Conservation (phyloP, 148 eudicot species). For the Vaccinium macrocarpon region DNA sequence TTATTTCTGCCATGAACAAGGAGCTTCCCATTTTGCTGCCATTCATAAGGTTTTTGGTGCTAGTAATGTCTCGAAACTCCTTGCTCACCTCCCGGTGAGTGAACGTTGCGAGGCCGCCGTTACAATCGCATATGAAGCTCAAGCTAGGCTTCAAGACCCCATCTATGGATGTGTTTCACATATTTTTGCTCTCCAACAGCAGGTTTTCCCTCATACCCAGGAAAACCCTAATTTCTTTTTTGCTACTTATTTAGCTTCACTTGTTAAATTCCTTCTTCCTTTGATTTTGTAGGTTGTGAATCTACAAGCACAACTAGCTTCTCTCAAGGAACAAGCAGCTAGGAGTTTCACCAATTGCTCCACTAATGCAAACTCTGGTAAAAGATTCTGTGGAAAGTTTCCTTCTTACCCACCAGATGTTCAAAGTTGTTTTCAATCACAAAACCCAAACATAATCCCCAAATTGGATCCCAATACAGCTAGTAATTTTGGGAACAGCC, state of each 20-base stretch:
- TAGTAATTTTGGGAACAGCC: conserved; percentile 32
- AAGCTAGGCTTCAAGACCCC: conserved; percentile 47
- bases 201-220: conserved; percentile 19
- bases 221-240: conserved; percentile 16
- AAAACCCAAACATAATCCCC: conserved; percentile 48
- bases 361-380: conserved; percentile 35
- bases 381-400: conserved; percentile 30
- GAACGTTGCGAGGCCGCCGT: conserved; percentile 39
- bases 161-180: conserved; percentile 44
- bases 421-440: conserved; percentile 69
- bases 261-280: neutral
- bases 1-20: conserved; percentile 43
- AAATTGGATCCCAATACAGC: conserved; percentile 40
- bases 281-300: conserved; percentile 49
- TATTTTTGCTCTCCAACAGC: conserved; percentile 43
- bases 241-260: neutral
- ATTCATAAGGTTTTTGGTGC: conserved; percentile 48
- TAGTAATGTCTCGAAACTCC: conserved; percentile 43
- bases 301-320: conserved; percentile 66
- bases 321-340: conserved; percentile 56
- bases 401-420: conserved; percentile 55
- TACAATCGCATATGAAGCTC: conserved; percentile 47
- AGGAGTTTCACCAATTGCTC: conserved; percentile 32
- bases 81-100: conserved; percentile 34
- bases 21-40: conserved; percentile 41